Evolutionary conservation across 306 rosid genomes (phyloP).

Genomic region (Corylus heterophylla): DNA sequence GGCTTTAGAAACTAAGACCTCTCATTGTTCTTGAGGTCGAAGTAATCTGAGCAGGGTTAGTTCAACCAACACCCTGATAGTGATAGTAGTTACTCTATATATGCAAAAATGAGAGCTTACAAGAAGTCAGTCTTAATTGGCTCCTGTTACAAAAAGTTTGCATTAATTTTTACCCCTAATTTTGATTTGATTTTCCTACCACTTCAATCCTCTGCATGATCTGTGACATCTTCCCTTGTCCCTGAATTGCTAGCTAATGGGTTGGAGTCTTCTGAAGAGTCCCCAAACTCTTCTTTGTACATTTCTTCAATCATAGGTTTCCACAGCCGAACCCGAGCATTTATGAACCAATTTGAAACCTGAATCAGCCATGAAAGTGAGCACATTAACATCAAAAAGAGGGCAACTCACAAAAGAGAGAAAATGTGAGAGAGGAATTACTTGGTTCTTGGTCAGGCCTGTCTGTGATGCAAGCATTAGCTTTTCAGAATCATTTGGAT

Average conservation of each 20-base stretch:
- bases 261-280: slow-evolving; percentile 81
- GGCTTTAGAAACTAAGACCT: neutral
- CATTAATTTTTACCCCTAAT: neutral
- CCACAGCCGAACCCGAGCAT: slow-evolving; percentile 86
- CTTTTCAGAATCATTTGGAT: slow-evolving; percentile 84
- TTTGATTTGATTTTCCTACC: neutral
- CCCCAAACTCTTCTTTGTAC: slow-evolving; percentile 88
- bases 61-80: neutral
- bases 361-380: slow-evolving; percentile 31
- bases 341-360: slow-evolving; percentile 93
- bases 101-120: neutral
- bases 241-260: slow-evolving; percentile 39
- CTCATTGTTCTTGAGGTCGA: neutral
- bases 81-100: neutral
- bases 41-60: neutral
- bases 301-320: slow-evolving; percentile 94
- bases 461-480: slow-evolving; percentile 75
- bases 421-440: slow-evolving; percentile 34
- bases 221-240: slow-evolving; percentile 49
- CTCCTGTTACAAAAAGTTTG: neutral
- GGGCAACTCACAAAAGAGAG: neutral
- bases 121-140: neutral
- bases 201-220: slow-evolving; percentile 51
- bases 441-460: slow-evolving; percentile 84
- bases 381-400: slow-evolving; percentile 10